phyloP scores from a whole-genome alignment of 1,284 basidiomycete genomes.

The Taiwanofungus camphoratus region DNA sequence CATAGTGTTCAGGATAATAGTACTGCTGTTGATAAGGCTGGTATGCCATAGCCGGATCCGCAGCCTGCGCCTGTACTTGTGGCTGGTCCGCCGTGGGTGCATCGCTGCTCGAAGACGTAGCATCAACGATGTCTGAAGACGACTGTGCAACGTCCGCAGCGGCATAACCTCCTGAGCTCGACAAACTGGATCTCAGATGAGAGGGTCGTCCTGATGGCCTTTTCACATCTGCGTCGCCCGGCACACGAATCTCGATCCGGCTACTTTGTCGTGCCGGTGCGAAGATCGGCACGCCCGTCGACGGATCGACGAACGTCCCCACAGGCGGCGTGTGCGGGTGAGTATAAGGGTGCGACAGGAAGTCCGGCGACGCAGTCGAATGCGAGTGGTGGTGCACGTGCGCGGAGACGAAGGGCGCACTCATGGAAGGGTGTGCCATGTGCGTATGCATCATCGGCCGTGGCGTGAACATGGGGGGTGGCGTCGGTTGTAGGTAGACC shows the following conservation, averaged over 20 bases:
- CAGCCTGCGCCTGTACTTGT: slow-evolving; percentile 20
- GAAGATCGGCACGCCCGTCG: slow-evolving; percentile 61
- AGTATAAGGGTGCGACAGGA: slow-evolving; percentile 46
- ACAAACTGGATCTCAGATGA: slow-evolving; percentile 25
- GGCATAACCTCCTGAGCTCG: slow-evolving; percentile 17
- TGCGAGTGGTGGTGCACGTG: slow-evolving; percentile 51
- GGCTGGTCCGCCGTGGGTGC: slow-evolving; percentile 9
- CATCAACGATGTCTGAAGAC: not conserved
- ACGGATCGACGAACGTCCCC: slow-evolving; percentile 55
- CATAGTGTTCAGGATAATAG: slow-evolving; percentile 66
- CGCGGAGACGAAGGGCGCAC: slow-evolving; percentile 42
- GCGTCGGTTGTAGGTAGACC: slow-evolving; percentile 57
- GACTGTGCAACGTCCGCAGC: slow-evolving; percentile 5
- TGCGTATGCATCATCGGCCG: slow-evolving; percentile 55
- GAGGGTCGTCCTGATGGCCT: slow-evolving; percentile 32
- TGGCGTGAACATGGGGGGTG: slow-evolving; percentile 55
- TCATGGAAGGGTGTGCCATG: slow-evolving; percentile 31
- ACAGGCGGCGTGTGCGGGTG: slow-evolving; percentile 53
- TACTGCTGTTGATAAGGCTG: slow-evolving; percentile 49
- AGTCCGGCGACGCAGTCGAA: slow-evolving; percentile 48
- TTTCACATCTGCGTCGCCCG: slow-evolving; percentile 34
- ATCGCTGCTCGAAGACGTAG: not conserved
- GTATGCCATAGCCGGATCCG: slow-evolving; percentile 42
- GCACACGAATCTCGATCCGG: slow-evolving; percentile 72
- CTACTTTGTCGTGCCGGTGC: slow-evolving; percentile 65